Evolutionary conservation across 2,329 filamentous ascomycete genomes (phyloP), one percentile per base, ranked within the genome.

Genomic region (Colletotrichum sp.): DNA sequence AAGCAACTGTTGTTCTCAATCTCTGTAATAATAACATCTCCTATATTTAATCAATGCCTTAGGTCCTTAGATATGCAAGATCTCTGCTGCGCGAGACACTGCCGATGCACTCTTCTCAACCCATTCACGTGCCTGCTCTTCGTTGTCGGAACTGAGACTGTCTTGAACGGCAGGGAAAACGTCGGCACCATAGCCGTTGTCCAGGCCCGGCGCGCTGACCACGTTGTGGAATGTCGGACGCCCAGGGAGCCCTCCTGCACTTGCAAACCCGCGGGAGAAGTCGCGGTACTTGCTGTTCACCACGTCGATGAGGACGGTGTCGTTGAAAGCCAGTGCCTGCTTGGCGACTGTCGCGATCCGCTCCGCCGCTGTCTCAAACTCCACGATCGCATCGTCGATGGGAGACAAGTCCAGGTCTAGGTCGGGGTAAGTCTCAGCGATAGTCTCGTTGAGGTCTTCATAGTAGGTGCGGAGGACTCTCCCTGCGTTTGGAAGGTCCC

Each of bases 211-310:
- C 1, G 73, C 73, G 43, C 73, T 73, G 30, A 75, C 16, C 48
- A 73, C 69, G 14, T 75, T 75, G 13, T 66, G 69, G 48, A 75
- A 75, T 26, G 73, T 75, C 18, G 73, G 55, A 0, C 73, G 73
- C 13, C 73, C 69, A 24, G 73, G 73, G 1, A 75, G 69, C 2
- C 73, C 73, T 2, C 69, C 73, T 2, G 38, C 73, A 13, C 73
- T 75, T 3, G 69, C 73, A n/a, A 75, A 75, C 9, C 73, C 73
- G 30, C 73, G 73, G 12, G 61, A 67, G 26, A 75, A 75, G 32
- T 75, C 73, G 30, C 73, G 73, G 52, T 75, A 75, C 26, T 67
- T 75, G 56, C 62, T 36, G 43, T 75, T 75, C 1, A 75, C 24
- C 2, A 72, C 52, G 28, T 67, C n/a, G 18, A 75, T 30, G 4